Evolutionary conservation across 2,329 filamentous ascomycete species (phyloP).

Genomic region (Orbilia quercus): DNA sequence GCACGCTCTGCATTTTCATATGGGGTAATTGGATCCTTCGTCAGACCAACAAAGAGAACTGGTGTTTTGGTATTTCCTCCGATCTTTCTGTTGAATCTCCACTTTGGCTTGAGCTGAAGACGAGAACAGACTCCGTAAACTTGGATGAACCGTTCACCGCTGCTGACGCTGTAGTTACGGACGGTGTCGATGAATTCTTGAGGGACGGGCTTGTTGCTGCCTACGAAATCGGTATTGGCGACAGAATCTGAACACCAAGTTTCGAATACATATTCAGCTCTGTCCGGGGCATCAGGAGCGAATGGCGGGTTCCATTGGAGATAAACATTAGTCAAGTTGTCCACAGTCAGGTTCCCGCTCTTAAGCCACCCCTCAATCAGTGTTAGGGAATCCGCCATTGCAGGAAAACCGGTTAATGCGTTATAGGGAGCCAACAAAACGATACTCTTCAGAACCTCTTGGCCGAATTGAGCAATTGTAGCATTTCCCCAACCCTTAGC

Average conservation of each 20-base stretch:
- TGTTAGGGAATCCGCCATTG: constrained; percentile 27
- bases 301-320: constrained; percentile 12
- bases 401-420: constrained; percentile 26
- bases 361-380: constrained; percentile 20
- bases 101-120: constrained; percentile 35
- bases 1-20: constrained; percentile 43
- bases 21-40: constrained; percentile 41
- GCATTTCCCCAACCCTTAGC: constrained; percentile 57
- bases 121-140: constrained; percentile 31
- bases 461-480: constrained; percentile 36
- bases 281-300: constrained; percentile 1
- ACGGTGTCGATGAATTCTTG: constrained; percentile 24
- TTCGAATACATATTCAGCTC: constrained; percentile 34
- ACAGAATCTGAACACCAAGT: constrained; percentile 33
- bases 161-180: constrained; percentile 13
- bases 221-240: constrained; percentile 8
- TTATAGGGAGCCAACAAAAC: constrained; percentile 28
- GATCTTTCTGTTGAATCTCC: constrained; percentile 37
- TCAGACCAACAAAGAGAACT: constrained; percentile 36
- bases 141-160: constrained; percentile 38
- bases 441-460: constrained; percentile 36
- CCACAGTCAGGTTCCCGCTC: constrained; percentile 20
- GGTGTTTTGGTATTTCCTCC: constrained; percentile 40
- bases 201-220: constrained; percentile 22
- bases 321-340: constrained; percentile 10